phyloP scores from a whole-genome alignment of 2,329 filamentous ascomycete species.

The Periconia sp. region DNA sequence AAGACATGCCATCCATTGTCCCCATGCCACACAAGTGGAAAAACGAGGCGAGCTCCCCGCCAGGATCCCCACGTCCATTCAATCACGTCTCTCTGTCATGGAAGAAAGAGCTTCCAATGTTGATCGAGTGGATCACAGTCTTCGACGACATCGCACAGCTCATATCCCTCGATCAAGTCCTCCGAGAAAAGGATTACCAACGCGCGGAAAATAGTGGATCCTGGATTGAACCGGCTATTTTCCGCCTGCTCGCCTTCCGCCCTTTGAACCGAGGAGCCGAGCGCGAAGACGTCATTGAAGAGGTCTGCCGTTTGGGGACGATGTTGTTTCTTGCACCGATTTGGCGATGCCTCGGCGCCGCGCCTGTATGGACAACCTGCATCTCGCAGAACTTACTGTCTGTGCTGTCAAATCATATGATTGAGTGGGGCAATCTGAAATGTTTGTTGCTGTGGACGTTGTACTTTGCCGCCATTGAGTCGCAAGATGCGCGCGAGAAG shows the following conservation, averaged over 20 bases:
- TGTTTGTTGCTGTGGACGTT: slow-evolving; percentile 29
- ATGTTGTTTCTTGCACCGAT: slow-evolving; percentile 30
- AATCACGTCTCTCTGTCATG: slow-evolving; percentile 58
- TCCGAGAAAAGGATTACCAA: slow-evolving; percentile 23
- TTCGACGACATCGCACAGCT: slow-evolving; percentile 31
- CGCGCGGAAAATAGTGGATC: slow-evolving; percentile 26
- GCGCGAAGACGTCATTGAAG: slow-evolving; percentile 24
- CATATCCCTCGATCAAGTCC: slow-evolving; percentile 25
- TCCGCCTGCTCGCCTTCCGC: slow-evolving; percentile 26
- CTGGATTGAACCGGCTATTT: slow-evolving; percentile 32
- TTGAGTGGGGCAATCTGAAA: slow-evolving; percentile 31
- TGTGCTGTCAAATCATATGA: slow-evolving; percentile 22
- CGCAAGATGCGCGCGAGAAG: slow-evolving; percentile 21
- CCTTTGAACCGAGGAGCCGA: slow-evolving; percentile 17
- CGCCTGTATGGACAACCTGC: slow-evolving; percentile 26
- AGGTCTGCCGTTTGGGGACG: slow-evolving; percentile 32
- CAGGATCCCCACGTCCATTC: slow-evolving; percentile 61
- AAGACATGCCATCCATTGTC: slow-evolving; percentile 28
- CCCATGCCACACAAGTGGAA: slow-evolving; percentile 28
- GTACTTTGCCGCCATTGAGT: slow-evolving; percentile 31
- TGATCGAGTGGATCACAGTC: slow-evolving; percentile 28
- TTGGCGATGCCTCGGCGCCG: slow-evolving; percentile 28
- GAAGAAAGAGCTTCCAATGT: slow-evolving; percentile 52
- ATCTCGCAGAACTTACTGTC: slow-evolving; percentile 23
- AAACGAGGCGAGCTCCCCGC: slow-evolving; percentile 47